Percentiles rank a stretch among this genome's conserved stretches.
phyloP scores from a whole-genome alignment of 495 filamentous ascomycete genomes.

The Amniculicola lignicola region DNA sequence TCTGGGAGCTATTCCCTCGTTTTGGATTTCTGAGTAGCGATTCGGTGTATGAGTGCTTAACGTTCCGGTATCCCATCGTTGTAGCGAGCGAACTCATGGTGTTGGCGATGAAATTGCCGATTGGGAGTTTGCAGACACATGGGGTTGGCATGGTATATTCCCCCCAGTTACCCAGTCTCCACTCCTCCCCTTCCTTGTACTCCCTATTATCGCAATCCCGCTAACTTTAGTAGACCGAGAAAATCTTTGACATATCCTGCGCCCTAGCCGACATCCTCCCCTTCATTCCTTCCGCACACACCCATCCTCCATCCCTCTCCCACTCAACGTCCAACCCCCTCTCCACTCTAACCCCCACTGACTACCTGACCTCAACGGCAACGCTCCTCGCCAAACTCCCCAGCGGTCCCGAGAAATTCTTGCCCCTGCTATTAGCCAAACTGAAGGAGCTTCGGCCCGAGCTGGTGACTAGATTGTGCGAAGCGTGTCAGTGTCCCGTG shows the following conservation, averaged over 20 bases:
- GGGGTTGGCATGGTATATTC: slow-evolving; percentile 17
- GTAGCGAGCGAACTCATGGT: slow-evolving; percentile 13
- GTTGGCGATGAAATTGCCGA: slow-evolving; percentile 13
- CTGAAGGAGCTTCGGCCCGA: slow-evolving; percentile 14
- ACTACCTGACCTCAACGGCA: slow-evolving; percentile 2
- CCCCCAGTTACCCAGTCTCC: background rate
- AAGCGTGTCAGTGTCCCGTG: background rate
- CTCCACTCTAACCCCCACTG: slow-evolving; percentile 4
- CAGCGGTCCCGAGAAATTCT: slow-evolving; percentile 2
- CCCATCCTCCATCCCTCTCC: too few relatives aligned
- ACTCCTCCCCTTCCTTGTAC: too few relatives aligned
- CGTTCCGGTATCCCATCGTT: slow-evolving; percentile 16
- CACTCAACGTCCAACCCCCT: too few relatives aligned
- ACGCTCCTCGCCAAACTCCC: slow-evolving; percentile 14
- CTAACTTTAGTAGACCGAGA: slow-evolving; percentile 11
- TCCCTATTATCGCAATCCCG: too few relatives aligned
- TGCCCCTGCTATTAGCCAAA: slow-evolving; percentile 14
- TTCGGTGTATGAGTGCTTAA: slow-evolving; percentile 18
- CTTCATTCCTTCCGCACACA: too few relatives aligned
- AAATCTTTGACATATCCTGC: slow-evolving; percentile 22
- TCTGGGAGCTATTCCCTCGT: slow-evolving; percentile 26
- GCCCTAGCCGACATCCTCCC: slow-evolving; percentile 22
- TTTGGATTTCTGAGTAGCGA: slow-evolving; percentile 24
- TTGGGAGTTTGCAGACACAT: slow-evolving; percentile 17
- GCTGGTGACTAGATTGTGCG: slow-evolving; percentile 5